Percentiles rank a stretch among this genome's conserved stretches.
Evolutionary conservation across 257 asterid genomes (phyloP).

Genomic region (Nicotiana paniculata): DNA sequence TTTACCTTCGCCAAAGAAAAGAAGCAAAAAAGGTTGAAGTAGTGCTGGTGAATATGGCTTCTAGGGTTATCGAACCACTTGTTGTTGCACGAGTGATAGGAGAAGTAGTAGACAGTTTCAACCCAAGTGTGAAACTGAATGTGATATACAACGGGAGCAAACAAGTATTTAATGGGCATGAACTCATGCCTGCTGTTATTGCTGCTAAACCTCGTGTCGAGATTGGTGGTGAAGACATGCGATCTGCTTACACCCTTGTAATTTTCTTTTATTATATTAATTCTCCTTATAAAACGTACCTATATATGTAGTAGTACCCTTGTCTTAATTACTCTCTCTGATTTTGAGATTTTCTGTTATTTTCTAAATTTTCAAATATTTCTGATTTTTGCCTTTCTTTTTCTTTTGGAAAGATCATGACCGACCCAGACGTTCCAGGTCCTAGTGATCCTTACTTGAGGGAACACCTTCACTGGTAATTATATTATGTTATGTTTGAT

Average conservation of each 20-base stretch:
- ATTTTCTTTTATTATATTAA: not conserved
- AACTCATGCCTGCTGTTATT: constrained; percentile 65
- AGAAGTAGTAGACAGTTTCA: constrained; percentile 68
- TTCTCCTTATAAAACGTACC: too few relatives aligned
- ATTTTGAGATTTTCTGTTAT: not conserved
- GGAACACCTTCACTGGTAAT: constrained; percentile 84
- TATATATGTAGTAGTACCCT: not conserved
- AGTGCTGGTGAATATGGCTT: not conserved
- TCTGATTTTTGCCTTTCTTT: constrained; percentile 18
- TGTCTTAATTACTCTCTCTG: not conserved
- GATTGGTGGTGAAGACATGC: constrained; percentile 76
- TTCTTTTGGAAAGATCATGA: constrained; percentile 52
- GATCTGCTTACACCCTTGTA: constrained; percentile 82
- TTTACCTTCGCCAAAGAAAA: too few relatives aligned
- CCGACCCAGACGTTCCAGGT: constrained; percentile 86
- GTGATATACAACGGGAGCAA: constrained; percentile 44
- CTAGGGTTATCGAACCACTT: constrained; percentile 53
- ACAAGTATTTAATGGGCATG: constrained; percentile 67
- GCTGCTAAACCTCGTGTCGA: constrained; percentile 60
- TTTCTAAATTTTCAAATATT: not conserved
- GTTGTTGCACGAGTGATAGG: constrained; percentile 68
- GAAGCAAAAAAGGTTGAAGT: too few relatives aligned
- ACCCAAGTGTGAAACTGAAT: constrained; percentile 52
- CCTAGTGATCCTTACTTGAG: constrained; percentile 86
- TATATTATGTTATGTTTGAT: not conserved